Evolutionary conservation across 1,284 basidiomycete genomes (phyloP), one percentile per base, ranked within the genome.

Genomic region (Kalmanozyma brasiliensis): DNA sequence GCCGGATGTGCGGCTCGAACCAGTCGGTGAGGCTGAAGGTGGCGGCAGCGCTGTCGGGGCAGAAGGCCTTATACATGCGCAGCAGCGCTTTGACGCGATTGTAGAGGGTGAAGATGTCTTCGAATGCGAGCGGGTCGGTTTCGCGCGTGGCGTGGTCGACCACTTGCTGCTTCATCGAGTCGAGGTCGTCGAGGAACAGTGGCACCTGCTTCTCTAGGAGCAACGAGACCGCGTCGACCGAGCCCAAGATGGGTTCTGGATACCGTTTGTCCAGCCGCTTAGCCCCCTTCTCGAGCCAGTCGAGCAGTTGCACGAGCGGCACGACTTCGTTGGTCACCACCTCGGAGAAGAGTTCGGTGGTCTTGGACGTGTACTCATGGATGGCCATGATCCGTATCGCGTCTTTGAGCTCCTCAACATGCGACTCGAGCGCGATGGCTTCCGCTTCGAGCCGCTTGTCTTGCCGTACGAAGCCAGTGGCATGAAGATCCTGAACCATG

Each of bases 1-100:
- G 88, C 4, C 88, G 86, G 10, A 98, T 91, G 80, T 93, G 93
- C 2, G 91, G 89, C 81, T 92, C 90, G 78, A 98, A 98, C 84
- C 92, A 92, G 34, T 73, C 62, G 24, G 67, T 57, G 16, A 75
- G 40, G 41, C 65, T 70, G 52, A 81, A 79, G 5, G 33, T 32
- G 11, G 63, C 19, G 29, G 64, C 56, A n/a, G 45, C 36, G n/a
- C n/a, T n/a, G n/a, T 51, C 92, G 1, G 90, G 87, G 74, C 88
- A 90, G 83, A 94, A 95, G 0, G 92, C 91, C 14, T 85, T 81
- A 78, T 89, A 89, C 90, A 96, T 91, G 19, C 87, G 87, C 48
- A 91, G 71, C 9, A 96, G 80, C 3, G 86, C 86, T 78, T 88
- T 90, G 41, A 89, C 87, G 73, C 91, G 86, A 57, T 90, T 86